Percentiles rank a stretch among this genome's conserved stretches.
These are phyloP conservation scores for Phytophthora rubi DNA, from an alignment of 352 stramenopile genomes.

Conservation along the genomic window DNA sequence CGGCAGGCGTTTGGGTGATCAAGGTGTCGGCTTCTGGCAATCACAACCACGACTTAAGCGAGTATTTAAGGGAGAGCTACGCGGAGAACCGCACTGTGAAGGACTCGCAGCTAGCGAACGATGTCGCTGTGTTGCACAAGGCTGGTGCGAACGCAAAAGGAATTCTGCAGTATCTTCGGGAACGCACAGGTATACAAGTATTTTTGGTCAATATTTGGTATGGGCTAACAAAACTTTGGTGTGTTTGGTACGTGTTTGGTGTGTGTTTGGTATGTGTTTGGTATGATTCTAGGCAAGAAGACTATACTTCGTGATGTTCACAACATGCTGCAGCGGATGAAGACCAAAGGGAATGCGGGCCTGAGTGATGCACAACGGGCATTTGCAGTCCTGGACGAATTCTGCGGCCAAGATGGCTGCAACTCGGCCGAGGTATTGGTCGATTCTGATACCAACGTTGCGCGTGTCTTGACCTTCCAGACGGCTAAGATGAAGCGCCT, in stretches of 20 bases:
- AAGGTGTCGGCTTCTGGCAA: neutral
- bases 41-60: neutral
- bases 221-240: neutral
- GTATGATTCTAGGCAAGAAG: conserved; percentile 3
- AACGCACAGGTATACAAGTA: neutral
- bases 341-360: neutral
- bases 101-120: neutral
- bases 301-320: conserved; percentile 14
- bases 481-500: conserved; percentile 14
- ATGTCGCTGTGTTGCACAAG: neutral
- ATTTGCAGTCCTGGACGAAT: conserved; percentile 1
- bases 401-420: neutral
- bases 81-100: neutral
- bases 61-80: neutral
- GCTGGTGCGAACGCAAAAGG: neutral
- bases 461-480: conserved; percentile 12
- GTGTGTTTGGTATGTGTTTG: neutral
- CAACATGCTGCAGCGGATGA: conserved; percentile 15
- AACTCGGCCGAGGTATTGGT: conserved; percentile 8
- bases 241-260: neutral
- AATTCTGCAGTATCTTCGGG: neutral
- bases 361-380: conserved; percentile 4
- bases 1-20: neutral
- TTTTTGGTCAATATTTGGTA: neutral
- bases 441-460: neutral